phyloP scores from a whole-genome alignment of 1,139 yeast species.

The Candida tetrigidarum region DNA sequence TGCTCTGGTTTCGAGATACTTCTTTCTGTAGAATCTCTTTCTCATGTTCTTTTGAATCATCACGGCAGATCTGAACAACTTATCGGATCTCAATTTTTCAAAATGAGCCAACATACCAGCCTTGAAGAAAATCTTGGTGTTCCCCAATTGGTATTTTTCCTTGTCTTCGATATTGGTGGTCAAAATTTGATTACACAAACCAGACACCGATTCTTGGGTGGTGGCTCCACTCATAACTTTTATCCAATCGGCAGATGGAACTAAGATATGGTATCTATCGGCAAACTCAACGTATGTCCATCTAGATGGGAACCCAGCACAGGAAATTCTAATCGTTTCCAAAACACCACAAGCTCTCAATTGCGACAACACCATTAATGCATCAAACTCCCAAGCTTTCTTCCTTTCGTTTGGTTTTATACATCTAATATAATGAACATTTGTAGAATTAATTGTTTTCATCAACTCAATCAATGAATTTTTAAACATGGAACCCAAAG shows the following conservation, averaged over 20 bases:
- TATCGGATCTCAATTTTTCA: slow-evolving; percentile 83
- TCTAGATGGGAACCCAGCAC: slow-evolving; percentile 98
- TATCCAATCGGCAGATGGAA: slow-evolving; percentile 73
- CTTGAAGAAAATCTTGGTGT: slow-evolving; percentile 91
- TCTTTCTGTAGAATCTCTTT: slow-evolving; percentile 64
- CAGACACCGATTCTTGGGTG: slow-evolving; percentile 61
- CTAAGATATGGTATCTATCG: slow-evolving; percentile 81
- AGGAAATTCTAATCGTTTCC: slow-evolving; percentile 94
- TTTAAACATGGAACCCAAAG: slow-evolving; percentile 93
- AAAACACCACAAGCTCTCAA: slow-evolving; percentile 98
- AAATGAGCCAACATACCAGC: slow-evolving; percentile 95
- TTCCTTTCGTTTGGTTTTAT: slow-evolving; percentile 95
- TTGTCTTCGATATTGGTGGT: slow-evolving; percentile 63
- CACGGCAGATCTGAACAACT: slow-evolving; percentile 76
- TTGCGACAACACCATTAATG: slow-evolving; percentile 93
- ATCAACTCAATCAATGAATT: slow-evolving; percentile 90
- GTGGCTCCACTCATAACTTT: slow-evolving; percentile 59
- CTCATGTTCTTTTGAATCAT: slow-evolving; percentile 86
- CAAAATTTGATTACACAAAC: slow-evolving; percentile 70
- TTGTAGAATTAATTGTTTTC: slow-evolving; percentile 91
- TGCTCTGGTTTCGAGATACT: slow-evolving; percentile 56
- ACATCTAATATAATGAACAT: slow-evolving; percentile 96
- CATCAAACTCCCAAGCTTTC: slow-evolving; percentile 95
- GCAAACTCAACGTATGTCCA: slow-evolving; percentile 97
- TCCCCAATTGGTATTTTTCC: slow-evolving; percentile 81